Conservation (phyloP, 2,329 filamentous ascomycete species). For the Metarhizium humberi region DNA sequence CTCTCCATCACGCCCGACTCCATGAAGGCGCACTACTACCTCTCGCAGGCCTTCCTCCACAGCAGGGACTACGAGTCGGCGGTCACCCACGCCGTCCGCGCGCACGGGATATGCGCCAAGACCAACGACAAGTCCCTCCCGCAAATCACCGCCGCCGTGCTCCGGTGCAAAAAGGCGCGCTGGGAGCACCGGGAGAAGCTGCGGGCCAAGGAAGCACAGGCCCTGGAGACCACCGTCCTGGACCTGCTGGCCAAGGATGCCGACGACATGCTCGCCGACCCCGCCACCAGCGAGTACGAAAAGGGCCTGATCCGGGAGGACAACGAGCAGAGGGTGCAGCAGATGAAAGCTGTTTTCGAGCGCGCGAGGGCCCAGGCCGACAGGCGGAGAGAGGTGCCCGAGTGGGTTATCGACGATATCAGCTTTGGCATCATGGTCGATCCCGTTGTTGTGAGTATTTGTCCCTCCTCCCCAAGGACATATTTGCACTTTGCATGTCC, state of each 20-base stretch:
- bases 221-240: slow-evolving; percentile 52
- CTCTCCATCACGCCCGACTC: slow-evolving; percentile 55
- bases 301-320: slow-evolving; percentile 37
- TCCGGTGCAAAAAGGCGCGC: slow-evolving; percentile 73
- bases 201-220: slow-evolving; percentile 43
- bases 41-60: slow-evolving; percentile 74
- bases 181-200: slow-evolving; percentile 69
- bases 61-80: slow-evolving; percentile 59
- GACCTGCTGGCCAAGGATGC: slow-evolving; percentile 38
- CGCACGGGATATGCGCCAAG: slow-evolving; percentile 61
- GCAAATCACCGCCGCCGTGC: slow-evolving; percentile 62
- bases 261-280: slow-evolving; percentile 28
- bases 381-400: slow-evolving; percentile 53
- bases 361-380: slow-evolving; percentile 33
- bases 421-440: slow-evolving; percentile 67
- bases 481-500: background rate
- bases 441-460: slow-evolving; percentile 44
- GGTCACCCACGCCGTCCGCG: slow-evolving; percentile 56
- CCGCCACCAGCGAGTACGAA: slow-evolving; percentile 36
- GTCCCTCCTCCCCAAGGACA: background rate
- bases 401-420: slow-evolving; percentile 70
- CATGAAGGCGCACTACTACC: slow-evolving; percentile 78
- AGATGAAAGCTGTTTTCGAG: slow-evolving; percentile 42
- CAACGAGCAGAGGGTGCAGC: slow-evolving; percentile 34
- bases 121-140: slow-evolving; percentile 58